A percentile compares a stretch with the other conserved stretches of the same genome.
phyloP scores from a whole-genome alignment of 768 basidiomycete genomes.

The Pleurotus eryngii region DNA sequence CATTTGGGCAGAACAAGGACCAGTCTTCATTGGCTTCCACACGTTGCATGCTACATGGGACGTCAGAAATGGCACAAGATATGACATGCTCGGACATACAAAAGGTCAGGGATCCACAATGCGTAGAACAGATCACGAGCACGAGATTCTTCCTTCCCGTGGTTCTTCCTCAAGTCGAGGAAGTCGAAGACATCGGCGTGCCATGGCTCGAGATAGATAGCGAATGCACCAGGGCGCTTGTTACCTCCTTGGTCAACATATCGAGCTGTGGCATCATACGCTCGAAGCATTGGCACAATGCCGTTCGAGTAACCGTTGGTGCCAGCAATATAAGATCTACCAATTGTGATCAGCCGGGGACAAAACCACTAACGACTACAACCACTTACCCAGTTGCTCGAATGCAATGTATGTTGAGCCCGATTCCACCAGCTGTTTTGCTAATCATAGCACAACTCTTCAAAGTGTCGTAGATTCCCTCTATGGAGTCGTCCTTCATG shows the following conservation, averaged over 20 bases:
- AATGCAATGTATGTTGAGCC: slow-evolving; percentile 93
- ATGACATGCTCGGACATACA: slow-evolving; percentile 46
- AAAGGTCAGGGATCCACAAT: slow-evolving; percentile 96
- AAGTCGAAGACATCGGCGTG: slow-evolving; percentile 97
- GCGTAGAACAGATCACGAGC: slow-evolving; percentile 98
- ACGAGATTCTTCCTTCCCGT: slow-evolving; percentile 96
- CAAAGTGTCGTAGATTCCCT: slow-evolving; percentile 98
- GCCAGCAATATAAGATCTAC: slow-evolving; percentile 94
- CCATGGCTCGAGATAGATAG: slow-evolving; percentile 99
- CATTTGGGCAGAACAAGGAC: slow-evolving; percentile 98
- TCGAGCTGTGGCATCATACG: slow-evolving; percentile 95
- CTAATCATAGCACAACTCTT: slow-evolving; percentile 99
- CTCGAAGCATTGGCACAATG: slow-evolving; percentile 98
- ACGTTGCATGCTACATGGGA: slow-evolving; percentile 79
- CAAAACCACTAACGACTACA: background rate
- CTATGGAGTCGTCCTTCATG: slow-evolving; percentile 99
- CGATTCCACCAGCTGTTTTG: slow-evolving; percentile 98
- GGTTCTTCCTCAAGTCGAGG: slow-evolving; percentile 96
- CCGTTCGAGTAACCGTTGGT: slow-evolving; percentile 99
- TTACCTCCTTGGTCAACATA: slow-evolving; percentile 99
- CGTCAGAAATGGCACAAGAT: background rate
- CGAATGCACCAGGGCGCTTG: slow-evolving; percentile 98
- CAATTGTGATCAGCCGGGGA: slow-evolving; percentile 5
- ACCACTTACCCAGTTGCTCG: slow-evolving; percentile 82
- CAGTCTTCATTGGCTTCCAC: slow-evolving; percentile 87